Conservation (phyloP, 1,284 basidiomycete species). For the Moesziomyces sp. region DNA sequence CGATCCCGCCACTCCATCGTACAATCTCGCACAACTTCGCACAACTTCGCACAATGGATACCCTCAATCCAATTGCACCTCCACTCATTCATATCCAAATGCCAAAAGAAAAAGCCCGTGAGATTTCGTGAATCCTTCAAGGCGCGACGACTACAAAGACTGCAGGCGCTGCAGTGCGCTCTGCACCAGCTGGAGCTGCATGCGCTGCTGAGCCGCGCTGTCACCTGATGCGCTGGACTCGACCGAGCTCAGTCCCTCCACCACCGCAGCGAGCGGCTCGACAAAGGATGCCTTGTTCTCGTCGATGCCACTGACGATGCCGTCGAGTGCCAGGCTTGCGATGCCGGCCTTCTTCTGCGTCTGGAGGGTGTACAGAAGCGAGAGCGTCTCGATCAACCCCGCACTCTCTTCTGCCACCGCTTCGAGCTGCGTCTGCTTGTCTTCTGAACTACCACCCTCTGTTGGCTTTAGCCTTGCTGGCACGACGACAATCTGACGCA, state of each 20-base stretch:
- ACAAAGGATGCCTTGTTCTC: slow-evolving; percentile 3
- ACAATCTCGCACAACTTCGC: too few species aligned
- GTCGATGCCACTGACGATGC: neutral
- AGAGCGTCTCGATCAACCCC: slow-evolving; percentile 21
- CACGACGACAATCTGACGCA: slow-evolving; percentile 7
- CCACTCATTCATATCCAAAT: too few species aligned
- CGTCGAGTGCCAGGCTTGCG: neutral
- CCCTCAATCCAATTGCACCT: too few species aligned
- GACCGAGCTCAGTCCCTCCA: neutral
- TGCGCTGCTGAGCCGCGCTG: neutral
- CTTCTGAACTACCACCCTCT: neutral
- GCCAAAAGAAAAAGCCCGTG: neutral
- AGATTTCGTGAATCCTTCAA: neutral
- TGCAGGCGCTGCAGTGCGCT: slow-evolving; percentile 9
- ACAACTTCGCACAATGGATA: too few species aligned
- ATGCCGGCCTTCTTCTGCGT: slow-evolving; percentile 2
- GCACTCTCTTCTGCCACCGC: slow-evolving; percentile 17
- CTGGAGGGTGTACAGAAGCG: slow-evolving; percentile 26
- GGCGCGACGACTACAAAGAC: neutral
- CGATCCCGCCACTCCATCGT: too few species aligned
- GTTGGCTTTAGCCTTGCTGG: slow-evolving; percentile 5
- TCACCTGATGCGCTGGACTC: neutral
- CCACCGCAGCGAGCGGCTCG: slow-evolving; percentile 7
- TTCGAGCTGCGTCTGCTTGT: neutral
- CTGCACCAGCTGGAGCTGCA: slow-evolving; percentile 9